These are phyloP conservation scores for Candida schatavii DNA, from an alignment of 805 yeast genomes.

Conservation along the genomic window DNA sequence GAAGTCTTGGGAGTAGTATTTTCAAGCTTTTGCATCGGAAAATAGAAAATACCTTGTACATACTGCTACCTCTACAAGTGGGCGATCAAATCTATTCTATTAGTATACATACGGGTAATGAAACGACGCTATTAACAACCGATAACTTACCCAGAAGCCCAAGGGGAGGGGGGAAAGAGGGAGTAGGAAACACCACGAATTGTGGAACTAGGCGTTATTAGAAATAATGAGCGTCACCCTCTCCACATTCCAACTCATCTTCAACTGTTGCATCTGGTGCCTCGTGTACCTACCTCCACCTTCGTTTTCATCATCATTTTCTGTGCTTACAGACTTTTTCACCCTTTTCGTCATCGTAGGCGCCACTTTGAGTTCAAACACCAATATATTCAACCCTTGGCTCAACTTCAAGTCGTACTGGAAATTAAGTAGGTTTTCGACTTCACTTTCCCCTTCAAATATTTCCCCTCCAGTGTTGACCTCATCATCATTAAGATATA, in stretches of 20 bases:
- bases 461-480: constrained; percentile 30
- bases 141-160: too few species aligned
- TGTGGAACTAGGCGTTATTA: constrained; percentile 1
- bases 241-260: constrained; percentile 46
- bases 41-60: constrained; percentile 48
- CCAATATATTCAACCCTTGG: constrained; percentile 38
- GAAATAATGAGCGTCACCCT: constrained; percentile 31
- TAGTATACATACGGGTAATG: too few species aligned
- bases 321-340: constrained; percentile 21
- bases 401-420: constrained; percentile 39
- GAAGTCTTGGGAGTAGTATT: constrained; percentile 90
- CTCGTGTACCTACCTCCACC: constrained; percentile 42
- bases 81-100: too few species aligned
- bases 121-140: too few species aligned
- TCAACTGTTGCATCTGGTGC: constrained; percentile 44
- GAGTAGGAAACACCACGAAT: too few species aligned
- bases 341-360: constrained; percentile 38
- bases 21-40: constrained; percentile 91
- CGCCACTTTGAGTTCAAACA: constrained; percentile 40
- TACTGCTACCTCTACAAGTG: too few species aligned
- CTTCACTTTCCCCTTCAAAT: constrained; percentile 23
- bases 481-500: constrained; percentile 38
- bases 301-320: constrained; percentile 20
- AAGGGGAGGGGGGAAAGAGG: too few species aligned
- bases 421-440: constrained; percentile 20